Evolutionary conservation across 2,329 filamentous ascomycete species (phyloP).

Genomic region (Aureobasidium mangrovei): DNA sequence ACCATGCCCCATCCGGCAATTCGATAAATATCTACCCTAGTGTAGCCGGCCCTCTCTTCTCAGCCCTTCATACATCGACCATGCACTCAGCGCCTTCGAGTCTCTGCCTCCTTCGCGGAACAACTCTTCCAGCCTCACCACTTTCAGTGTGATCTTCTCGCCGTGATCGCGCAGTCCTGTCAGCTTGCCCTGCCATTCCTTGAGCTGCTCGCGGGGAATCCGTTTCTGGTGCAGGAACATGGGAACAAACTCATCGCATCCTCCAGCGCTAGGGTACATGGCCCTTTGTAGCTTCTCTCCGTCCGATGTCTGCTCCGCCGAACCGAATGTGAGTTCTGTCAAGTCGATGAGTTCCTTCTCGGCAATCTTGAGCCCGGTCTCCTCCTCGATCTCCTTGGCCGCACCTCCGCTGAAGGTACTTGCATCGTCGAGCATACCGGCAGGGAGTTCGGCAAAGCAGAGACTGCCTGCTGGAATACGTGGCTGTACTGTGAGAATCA

Average conservation of each 20-base stretch:
- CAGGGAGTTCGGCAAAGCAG: slow-evolving; percentile 48
- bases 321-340: slow-evolving; percentile 40
- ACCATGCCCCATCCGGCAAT: neutral
- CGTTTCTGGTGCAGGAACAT: slow-evolving; percentile 48
- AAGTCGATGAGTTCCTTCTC: slow-evolving; percentile 45
- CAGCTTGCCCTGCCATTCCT: slow-evolving; percentile 43
- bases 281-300: slow-evolving; percentile 38
- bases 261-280: slow-evolving; percentile 47
- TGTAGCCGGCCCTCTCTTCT: slow-evolving; percentile 38
- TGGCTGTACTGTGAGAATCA: slow-evolving; percentile 49
- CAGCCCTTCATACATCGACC: slow-evolving; percentile 47
- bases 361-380: slow-evolving; percentile 45
- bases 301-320: slow-evolving; percentile 10
- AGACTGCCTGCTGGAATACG: slow-evolving; percentile 48
- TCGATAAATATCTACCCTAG: neutral
- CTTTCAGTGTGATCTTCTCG: slow-evolving; percentile 51
- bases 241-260: slow-evolving; percentile 51
- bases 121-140: slow-evolving; percentile 42
- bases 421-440: slow-evolving; percentile 51
- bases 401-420: slow-evolving; percentile 47
- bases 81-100: slow-evolving; percentile 47
- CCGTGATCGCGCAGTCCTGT: slow-evolving; percentile 47
- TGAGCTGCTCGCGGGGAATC: slow-evolving; percentile 39
- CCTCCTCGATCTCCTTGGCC: slow-evolving; percentile 49
- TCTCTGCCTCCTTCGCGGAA: slow-evolving; percentile 49